These are phyloP conservation scores for Aschersonia sp. DNA, from an alignment of 2,329 filamentous ascomycete genomes.

Conservation along the genomic window DNA sequence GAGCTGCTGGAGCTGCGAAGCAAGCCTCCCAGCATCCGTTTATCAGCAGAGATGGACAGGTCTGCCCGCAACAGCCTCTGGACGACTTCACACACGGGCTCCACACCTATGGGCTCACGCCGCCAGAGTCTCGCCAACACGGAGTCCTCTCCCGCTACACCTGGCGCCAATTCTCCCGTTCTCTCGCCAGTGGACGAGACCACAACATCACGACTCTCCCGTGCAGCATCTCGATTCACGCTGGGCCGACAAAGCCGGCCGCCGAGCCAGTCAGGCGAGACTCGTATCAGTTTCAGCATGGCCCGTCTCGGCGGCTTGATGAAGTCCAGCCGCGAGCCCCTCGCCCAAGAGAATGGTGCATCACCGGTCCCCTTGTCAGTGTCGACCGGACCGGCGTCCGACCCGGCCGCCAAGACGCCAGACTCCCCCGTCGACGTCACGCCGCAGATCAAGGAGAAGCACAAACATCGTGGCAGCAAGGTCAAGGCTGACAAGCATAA, in stretches of 20 bases:
- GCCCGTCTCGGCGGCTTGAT: conserved; percentile 37
- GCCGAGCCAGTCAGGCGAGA: conserved; percentile 42
- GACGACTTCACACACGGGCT: conserved; percentile 19
- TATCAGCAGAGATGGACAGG: conserved; percentile 40
- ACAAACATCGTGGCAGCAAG: conserved; percentile 16
- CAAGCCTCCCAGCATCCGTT: conserved; percentile 34
- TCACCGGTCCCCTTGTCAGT: conserved; percentile 12
- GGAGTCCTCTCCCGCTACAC: conserved; percentile 26
- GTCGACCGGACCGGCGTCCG: conserved; percentile 11
- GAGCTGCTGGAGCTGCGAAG: conserved; percentile 12
- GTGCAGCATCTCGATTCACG: conserved; percentile 42
- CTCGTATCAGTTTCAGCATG: conserved; percentile 42
- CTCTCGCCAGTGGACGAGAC: conserved; percentile 37
- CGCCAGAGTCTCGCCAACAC: conserved; percentile 36
- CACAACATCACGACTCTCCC: conserved; percentile 38
- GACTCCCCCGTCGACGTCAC: conserved; percentile 10
- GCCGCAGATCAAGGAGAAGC: conserved; percentile 11
- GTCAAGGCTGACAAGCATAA: conserved; percentile 20
- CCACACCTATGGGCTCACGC: conserved; percentile 21
- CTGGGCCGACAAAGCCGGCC: conserved; percentile 36
- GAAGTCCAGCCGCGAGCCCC: conserved; percentile 33
- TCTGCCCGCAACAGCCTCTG: conserved; percentile 32
- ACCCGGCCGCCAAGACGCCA: conserved; percentile 6
- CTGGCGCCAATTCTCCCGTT: conserved; percentile 19
- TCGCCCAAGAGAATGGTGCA: conserved; percentile 8